Evolutionary conservation across 2,329 filamentous ascomycete genomes (phyloP), one percentile per base, ranked within the genome.

Genomic region (Phialophora macrospora): DNA sequence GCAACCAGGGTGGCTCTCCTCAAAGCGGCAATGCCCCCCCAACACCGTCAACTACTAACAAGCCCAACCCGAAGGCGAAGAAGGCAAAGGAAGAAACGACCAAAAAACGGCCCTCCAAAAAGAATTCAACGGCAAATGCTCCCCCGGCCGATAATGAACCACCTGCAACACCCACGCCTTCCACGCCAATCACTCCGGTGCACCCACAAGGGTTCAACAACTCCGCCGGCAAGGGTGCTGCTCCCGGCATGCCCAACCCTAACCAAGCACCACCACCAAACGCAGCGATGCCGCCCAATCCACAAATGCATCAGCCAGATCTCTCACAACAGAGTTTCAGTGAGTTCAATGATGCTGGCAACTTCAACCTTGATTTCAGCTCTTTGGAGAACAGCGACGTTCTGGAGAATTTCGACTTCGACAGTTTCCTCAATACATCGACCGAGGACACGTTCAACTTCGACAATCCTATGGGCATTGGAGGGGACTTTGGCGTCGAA

Each of bases 381-480:
- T 72, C 78, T 59, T 72, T 83, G 66, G 80, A 82, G 64, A 80
- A 78, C 64, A 75, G 76, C 41, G 80, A 83, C 71, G 76, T 82
- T 34, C 73, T 83, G 52, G 81, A 83, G 72, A 81, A 80, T 71
- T 89, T 89, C 74, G 86, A 89, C 75, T 89, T 89, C 74, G 87
- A 89, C 73, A 86, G 84, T 17, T 89, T 89, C 79, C 79, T 89
- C 60, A 86, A 88, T 72, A 85, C 83, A 30, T 79, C 77, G 7
- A 73, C 67, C 48, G 80, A 80, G 46, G 84, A 84, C 69, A 75
- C 75, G 24, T 81, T 81, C 70, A 77, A 77, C 28, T 81, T 81
- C 65, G 76, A 78, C 24, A 79, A 71, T 68, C 74, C 78, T 63
- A 72, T 74, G 12, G 79, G 80, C 67, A 77, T 78, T 71, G 79